Conservation (phyloP, 2,329 filamentous ascomycete species). For the Xylariomycetidae sp. region DNA sequence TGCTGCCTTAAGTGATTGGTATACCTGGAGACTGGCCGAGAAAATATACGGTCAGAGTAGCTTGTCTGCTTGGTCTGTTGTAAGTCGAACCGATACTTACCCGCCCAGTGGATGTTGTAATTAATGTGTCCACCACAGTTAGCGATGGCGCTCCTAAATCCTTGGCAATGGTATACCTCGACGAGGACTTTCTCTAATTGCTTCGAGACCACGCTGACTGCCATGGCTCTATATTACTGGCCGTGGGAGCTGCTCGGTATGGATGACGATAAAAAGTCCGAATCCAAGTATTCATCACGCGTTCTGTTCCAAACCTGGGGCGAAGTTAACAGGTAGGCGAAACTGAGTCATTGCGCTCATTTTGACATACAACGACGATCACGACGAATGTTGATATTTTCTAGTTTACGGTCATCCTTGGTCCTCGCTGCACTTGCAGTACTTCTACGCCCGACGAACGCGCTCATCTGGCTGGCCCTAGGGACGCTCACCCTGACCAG, state of each 20-base stretch:
- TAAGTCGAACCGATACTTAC: slow-evolving; percentile 41
- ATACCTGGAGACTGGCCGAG: slow-evolving; percentile 77
- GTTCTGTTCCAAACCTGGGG: slow-evolving; percentile 21
- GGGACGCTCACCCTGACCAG: slow-evolving; percentile 46
- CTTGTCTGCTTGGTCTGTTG: slow-evolving; percentile 63
- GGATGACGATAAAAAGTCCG: slow-evolving; percentile 33
- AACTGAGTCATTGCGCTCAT: too few species aligned
- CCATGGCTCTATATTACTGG: slow-evolving; percentile 75
- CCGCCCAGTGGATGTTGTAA: slow-evolving; percentile 1
- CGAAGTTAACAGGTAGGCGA: slow-evolving; percentile 29
- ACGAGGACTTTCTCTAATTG: slow-evolving; percentile 93
- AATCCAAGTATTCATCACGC: slow-evolving; percentile 28
- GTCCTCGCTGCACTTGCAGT: slow-evolving; percentile 76
- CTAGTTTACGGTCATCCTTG: slow-evolving; percentile 59
- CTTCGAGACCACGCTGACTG: slow-evolving; percentile 82
- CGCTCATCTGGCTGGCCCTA: slow-evolving; percentile 76
- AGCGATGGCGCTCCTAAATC: slow-evolving; percentile 66
- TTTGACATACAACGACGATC: too few species aligned
- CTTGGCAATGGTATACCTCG: slow-evolving; percentile 97
- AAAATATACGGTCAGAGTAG: slow-evolving; percentile 65
- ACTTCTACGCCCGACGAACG: slow-evolving; percentile 83
- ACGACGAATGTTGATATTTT: too few species aligned
- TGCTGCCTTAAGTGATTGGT: slow-evolving; percentile 77
- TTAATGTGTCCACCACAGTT: slow-evolving; percentile 45
- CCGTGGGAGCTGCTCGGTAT: slow-evolving; percentile 69